phyloP scores from a whole-genome alignment of 208 protist species.

The Paratrypanosoma confusum region DNA sequence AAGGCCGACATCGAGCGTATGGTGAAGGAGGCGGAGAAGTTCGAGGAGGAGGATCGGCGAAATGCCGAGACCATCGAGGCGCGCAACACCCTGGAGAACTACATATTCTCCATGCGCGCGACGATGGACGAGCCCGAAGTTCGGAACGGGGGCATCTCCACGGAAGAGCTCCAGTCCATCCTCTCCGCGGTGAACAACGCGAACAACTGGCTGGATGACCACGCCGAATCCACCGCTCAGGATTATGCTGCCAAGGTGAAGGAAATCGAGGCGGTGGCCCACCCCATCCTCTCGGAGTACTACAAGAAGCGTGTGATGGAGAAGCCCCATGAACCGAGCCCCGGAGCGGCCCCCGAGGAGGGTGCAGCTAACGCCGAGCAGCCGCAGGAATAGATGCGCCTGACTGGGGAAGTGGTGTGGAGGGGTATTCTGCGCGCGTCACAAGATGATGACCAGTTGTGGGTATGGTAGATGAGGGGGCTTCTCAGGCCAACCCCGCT shows the following conservation, averaged over 20 bases:
- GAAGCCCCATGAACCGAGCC: conserved; percentile 19
- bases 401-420: no score
- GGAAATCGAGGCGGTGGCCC: conserved; percentile 79
- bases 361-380: neutral
- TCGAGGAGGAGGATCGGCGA: conserved; percentile 85
- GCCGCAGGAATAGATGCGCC: conserved; percentile 3
- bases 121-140: conserved; percentile 52
- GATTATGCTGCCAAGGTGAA: conserved; percentile 88
- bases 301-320: conserved; percentile 80
- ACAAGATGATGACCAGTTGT: conserved; percentile 54
- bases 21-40: conserved; percentile 91
- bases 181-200: conserved; percentile 33
- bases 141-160: conserved; percentile 20
- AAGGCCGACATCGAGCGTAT: conserved; percentile 94
- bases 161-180: conserved; percentile 42
- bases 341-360: conserved; percentile 3
- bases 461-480: no score
- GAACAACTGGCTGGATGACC: conserved; percentile 45
- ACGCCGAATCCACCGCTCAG: conserved; percentile 78
- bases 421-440: conserved; percentile 35
- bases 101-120: conserved; percentile 60
- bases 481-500: no score
- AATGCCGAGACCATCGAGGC: conserved; percentile 84
- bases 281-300: conserved; percentile 93
- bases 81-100: conserved; percentile 89